Evolutionary conservation across 2,329 filamentous ascomycete genomes (phyloP).

Genomic region (Fusarium incarnatum): DNA sequence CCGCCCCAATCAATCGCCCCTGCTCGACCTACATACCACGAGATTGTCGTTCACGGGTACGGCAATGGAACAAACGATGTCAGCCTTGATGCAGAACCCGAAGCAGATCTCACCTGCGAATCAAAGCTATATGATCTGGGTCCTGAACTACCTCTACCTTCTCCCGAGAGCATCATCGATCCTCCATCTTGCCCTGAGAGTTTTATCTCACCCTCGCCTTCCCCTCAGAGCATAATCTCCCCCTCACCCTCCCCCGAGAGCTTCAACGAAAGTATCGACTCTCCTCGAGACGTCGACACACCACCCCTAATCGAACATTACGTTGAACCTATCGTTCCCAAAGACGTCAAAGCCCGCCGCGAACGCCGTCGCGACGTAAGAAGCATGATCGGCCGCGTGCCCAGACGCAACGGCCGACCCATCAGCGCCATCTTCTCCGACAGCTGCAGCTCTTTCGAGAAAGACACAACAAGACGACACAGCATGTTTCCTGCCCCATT

Average conservation of each 20-base stretch:
- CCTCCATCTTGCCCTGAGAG: slow-evolving; percentile 31
- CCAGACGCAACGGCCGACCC: slow-evolving; percentile 43
- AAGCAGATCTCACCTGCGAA: slow-evolving; percentile 15
- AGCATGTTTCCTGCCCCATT: slow-evolving; percentile 43
- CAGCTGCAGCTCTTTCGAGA: slow-evolving; percentile 20
- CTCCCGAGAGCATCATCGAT: slow-evolving; percentile 40
- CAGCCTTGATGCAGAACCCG: slow-evolving; percentile 37
- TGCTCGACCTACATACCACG: slow-evolving; percentile 54
- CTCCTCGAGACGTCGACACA: slow-evolving; percentile 39
- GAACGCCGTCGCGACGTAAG: slow-evolving; percentile 48
- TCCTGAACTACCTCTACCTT: slow-evolving; percentile 3
- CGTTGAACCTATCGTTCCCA: slow-evolving; percentile 22
- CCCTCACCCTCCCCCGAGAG: slow-evolving; percentile 30
- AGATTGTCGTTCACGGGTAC: slow-evolving; percentile 66
- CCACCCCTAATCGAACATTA: slow-evolving; percentile 35
- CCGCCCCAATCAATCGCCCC: slow-evolving; percentile 32
- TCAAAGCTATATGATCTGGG: slow-evolving; percentile 38
- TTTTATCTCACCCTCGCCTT: slow-evolving; percentile 43
- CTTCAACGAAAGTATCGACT: slow-evolving; percentile 46
- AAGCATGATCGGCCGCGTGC: slow-evolving; percentile 43
- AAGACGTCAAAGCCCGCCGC: slow-evolving; percentile 42
- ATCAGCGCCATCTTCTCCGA: slow-evolving; percentile 47
- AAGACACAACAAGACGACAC: slow-evolving; percentile 27
- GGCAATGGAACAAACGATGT: slow-evolving; percentile 64
- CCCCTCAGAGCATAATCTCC: slow-evolving; percentile 33